Percentiles rank a stretch among this genome's conserved stretches.
phyloP scores from a whole-genome alignment of 371 early-diverging fungal genomes.

The Syncephalastrum monosporum region DNA sequence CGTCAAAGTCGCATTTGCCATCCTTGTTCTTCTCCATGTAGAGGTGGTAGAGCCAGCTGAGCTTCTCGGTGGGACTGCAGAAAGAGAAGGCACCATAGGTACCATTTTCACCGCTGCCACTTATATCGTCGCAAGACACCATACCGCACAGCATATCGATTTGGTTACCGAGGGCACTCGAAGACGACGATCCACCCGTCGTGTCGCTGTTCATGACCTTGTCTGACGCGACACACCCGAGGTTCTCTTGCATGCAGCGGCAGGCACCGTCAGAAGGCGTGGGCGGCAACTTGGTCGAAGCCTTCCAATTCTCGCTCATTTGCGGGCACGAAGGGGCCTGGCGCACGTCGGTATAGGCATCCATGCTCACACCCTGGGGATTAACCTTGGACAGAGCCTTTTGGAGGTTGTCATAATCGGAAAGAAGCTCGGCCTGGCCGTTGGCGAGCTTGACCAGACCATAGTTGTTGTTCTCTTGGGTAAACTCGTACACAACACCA shows the following conservation, averaged over 20 bases:
- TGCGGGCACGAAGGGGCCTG: slow-evolving; percentile 54
- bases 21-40: slow-evolving; percentile 24
- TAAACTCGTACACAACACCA: slow-evolving; percentile 81
- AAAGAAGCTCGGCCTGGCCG: slow-evolving; percentile 37
- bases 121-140: slow-evolving; percentile 53
- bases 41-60: slow-evolving; percentile 45
- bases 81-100: slow-evolving; percentile 56
- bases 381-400: slow-evolving; percentile 31
- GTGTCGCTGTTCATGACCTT: slow-evolving; percentile 33
- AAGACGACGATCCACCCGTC: slow-evolving; percentile 13
- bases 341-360: slow-evolving; percentile 33
- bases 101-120: slow-evolving; percentile 51
- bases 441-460: slow-evolving; percentile 65
- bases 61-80: slow-evolving; percentile 51
- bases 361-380: slow-evolving; percentile 52
- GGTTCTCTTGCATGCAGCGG: slow-evolving; percentile 65
- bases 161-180: slow-evolving; percentile 25
- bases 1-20: slow-evolving; percentile 38
- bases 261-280: slow-evolving; percentile 71
- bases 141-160: slow-evolving; percentile 55
- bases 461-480: slow-evolving; percentile 77
- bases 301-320: slow-evolving; percentile 54
- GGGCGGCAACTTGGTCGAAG: slow-evolving; percentile 58
- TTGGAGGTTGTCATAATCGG: slow-evolving; percentile 51
- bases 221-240: slow-evolving; percentile 57